Conservation (phyloP, 2,329 filamentous ascomycete genomes). For the Cladophialophora chaetospira region DNA sequence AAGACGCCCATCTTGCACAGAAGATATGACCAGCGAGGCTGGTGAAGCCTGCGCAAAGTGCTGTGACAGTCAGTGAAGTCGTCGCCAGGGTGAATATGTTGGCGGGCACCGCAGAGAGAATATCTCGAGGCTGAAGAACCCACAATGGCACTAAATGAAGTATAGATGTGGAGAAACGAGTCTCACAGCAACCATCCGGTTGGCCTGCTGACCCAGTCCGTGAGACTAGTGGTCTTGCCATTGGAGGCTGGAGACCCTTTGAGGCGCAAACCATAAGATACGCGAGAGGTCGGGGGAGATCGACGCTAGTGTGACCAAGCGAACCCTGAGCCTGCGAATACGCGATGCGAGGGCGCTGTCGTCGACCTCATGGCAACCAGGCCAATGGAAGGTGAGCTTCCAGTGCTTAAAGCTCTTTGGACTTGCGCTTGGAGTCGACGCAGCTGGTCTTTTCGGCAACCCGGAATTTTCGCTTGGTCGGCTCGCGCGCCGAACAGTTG, state of each 20-base stretch:
- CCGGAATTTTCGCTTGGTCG: no score
- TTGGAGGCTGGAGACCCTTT: slow-evolving; percentile 48
- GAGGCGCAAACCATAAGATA: slow-evolving; percentile 2
- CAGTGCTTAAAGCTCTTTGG: no score
- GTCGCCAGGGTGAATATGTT: no score
- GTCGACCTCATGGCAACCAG: background rate
- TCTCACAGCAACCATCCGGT: slow-evolving; percentile 12
- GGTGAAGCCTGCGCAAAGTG: no score
- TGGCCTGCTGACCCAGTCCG: slow-evolving; percentile 15
- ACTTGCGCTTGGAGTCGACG: background rate
- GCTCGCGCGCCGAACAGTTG: background rate
- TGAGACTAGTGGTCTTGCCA: slow-evolving; percentile 71
- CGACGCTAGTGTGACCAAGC: slow-evolving; percentile 10
- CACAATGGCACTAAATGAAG: slow-evolving; percentile 4
- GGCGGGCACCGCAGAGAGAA: no score
- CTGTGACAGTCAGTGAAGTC: no score
- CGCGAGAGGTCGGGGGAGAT: slow-evolving; percentile 19
- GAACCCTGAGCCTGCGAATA: slow-evolving; percentile 4
- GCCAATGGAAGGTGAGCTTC: background rate
- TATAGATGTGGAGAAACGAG: slow-evolving; percentile 27
- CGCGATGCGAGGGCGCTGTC: slow-evolving; percentile 4
- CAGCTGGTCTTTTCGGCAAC: background rate
- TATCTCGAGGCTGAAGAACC: slow-evolving; percentile 7
- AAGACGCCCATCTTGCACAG: background rate
- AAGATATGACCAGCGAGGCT: slow-evolving; percentile 21